Percentiles rank a stretch among this genome's conserved stretches.
phyloP scores from a whole-genome alignment of 1,139 yeast species.

The Lodderomyces beijingensis region DNA sequence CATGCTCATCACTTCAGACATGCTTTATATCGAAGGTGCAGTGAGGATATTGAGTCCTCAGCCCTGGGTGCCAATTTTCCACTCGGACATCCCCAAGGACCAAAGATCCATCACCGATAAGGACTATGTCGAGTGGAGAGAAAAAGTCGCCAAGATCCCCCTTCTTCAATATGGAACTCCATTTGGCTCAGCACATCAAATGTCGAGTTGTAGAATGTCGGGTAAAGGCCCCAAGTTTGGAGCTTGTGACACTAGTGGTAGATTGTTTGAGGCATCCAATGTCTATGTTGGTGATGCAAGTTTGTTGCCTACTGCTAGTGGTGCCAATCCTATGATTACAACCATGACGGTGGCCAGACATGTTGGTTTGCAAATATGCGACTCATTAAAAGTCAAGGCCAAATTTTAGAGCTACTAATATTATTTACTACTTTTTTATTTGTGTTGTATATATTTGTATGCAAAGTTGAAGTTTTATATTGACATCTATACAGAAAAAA shows the following conservation, averaged over 20 bases:
- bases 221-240: conserved; percentile 47
- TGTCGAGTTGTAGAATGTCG: conserved; percentile 55
- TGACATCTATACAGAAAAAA: too few species aligned
- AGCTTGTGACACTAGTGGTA: conserved; percentile 48
- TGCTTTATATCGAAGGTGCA: conserved; percentile 52
- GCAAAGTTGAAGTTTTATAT: too few species aligned
- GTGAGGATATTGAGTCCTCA: conserved; percentile 39
- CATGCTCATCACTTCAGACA: conserved; percentile 39
- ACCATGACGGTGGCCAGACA: conserved; percentile 41
- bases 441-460: not conserved
- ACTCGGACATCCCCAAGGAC: conserved; percentile 34
- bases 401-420: conserved; percentile 23
- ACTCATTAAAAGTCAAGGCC: conserved; percentile 30
- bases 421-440: not conserved
- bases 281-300: conserved; percentile 57
- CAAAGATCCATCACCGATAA: conserved; percentile 39
- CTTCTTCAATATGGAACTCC: conserved; percentile 28
- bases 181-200: conserved; percentile 58
- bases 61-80: conserved; percentile 36
- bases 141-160: conserved; percentile 22
- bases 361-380: conserved; percentile 30
- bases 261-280: conserved; percentile 49
- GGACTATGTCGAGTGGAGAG: conserved; percentile 47
- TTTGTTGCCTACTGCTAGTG: conserved; percentile 55
- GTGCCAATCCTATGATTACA: conserved; percentile 53